Evolutionary conservation across 1,284 basidiomycete species (phyloP).

Genomic region (Cutaneotrichosporon daszewskae): DNA sequence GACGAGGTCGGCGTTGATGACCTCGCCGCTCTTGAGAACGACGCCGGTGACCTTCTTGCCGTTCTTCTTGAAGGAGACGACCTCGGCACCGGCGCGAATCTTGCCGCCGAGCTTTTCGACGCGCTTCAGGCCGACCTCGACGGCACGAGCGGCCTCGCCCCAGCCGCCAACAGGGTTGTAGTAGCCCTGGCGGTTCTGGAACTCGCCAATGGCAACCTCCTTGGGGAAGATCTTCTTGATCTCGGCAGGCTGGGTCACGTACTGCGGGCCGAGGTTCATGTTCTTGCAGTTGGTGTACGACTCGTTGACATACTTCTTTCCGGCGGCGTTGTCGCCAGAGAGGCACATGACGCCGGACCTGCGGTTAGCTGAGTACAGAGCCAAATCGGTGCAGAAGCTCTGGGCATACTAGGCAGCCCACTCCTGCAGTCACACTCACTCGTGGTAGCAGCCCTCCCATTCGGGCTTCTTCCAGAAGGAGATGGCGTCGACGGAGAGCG

Average conservation of each 20-base stretch:
- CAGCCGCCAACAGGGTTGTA: conserved; percentile 76
- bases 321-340: conserved; percentile 20
- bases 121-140: conserved; percentile 56
- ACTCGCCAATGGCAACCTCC: conserved; percentile 22
- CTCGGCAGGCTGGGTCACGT: conserved; percentile 14
- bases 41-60: conserved; percentile 58
- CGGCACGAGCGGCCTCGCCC: conserved; percentile 69
- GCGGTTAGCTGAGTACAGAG: neutral
- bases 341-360: conserved; percentile 42
- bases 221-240: conserved; percentile 24
- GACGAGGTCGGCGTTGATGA: conserved; percentile 37
- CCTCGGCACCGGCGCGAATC: conserved; percentile 58
- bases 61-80: conserved; percentile 46
- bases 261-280: conserved; percentile 26
- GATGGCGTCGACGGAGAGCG: conserved; percentile 43
- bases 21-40: conserved; percentile 57
- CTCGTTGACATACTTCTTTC: conserved; percentile 31
- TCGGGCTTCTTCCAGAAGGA: conserved; percentile 46
- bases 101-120: conserved; percentile 59
- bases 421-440: conserved; percentile 53
- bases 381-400: neutral
- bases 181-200: conserved; percentile 54
- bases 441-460: conserved; percentile 72
- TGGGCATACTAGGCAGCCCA: no score
- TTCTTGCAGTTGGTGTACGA: conserved; percentile 32